phyloP scores from a whole-genome alignment of 768 basidiomycete species.

The Hericium rajendrae region DNA sequence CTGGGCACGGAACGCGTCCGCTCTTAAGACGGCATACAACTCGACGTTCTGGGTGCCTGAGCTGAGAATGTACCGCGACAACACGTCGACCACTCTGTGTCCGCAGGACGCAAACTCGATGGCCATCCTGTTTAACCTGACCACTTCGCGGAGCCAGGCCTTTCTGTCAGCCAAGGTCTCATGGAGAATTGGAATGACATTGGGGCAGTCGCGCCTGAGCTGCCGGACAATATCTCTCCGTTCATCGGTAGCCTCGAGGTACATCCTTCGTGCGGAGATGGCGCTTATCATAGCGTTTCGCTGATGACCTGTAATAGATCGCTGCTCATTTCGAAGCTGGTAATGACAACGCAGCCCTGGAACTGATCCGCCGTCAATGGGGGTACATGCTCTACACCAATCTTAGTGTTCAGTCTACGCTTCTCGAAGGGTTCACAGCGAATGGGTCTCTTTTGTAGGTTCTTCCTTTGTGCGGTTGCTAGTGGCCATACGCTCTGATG shows the following conservation, averaged over 20 bases:
- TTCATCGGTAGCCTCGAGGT: constrained; percentile 53
- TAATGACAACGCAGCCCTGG: constrained; percentile 41
- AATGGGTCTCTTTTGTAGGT: constrained; percentile 46
- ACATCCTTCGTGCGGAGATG: constrained; percentile 17
- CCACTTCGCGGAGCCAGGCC: constrained; percentile 29
- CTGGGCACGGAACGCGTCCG: background rate
- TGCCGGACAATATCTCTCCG: constrained; percentile 50
- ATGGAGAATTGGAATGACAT: constrained; percentile 42
- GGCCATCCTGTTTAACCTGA: constrained; percentile 44
- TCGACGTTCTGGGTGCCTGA: constrained; percentile 39
- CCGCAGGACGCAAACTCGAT: constrained; percentile 54
- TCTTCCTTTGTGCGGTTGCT: background rate
- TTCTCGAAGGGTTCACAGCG: constrained; percentile 48
- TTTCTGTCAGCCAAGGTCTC: constrained; percentile 36
- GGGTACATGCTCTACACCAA: constrained; percentile 51
- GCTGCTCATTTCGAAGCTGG: constrained; percentile 41
- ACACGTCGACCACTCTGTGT: constrained; percentile 38
- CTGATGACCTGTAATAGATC: background rate
- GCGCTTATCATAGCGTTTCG: no score
- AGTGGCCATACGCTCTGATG: background rate
- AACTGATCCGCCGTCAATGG: constrained; percentile 45
- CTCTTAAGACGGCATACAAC: constrained; percentile 41
- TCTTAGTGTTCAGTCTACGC: constrained; percentile 44
- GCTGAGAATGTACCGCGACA: constrained; percentile 45
- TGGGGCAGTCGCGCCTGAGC: constrained; percentile 44